Evolutionary conservation across 2,329 filamentous ascomycete species (phyloP).

Genomic region (Coniochaeta sp.): DNA sequence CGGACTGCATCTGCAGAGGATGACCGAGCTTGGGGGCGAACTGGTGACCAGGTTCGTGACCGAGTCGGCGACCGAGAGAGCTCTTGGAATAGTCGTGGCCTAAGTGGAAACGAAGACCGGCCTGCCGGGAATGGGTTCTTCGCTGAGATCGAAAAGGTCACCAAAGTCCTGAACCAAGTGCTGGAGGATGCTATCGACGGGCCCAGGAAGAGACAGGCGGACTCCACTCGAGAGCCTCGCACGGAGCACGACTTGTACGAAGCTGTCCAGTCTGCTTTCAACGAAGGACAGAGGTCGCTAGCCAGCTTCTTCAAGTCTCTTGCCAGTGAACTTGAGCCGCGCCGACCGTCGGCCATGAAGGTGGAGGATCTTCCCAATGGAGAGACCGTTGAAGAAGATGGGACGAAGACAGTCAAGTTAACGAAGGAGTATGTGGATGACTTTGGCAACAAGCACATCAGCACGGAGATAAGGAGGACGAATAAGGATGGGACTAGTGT

Average conservation of each 20-base stretch:
- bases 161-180: constrained; percentile 4
- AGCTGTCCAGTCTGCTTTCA: constrained; percentile 27
- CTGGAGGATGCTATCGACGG: neutral
- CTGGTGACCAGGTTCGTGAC: neutral
- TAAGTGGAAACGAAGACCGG: neutral
- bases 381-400: constrained; percentile 8
- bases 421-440: constrained; percentile 35
- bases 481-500: constrained; percentile 35
- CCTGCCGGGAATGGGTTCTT: constrained; percentile 1
- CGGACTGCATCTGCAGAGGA: neutral
- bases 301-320: constrained; percentile 31
- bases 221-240: constrained; percentile 6
- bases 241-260: constrained; percentile 36
- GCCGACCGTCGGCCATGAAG: neutral
- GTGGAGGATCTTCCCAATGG: neutral
- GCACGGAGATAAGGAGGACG: constrained; percentile 30
- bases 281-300: constrained; percentile 30
- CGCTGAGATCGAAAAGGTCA: constrained; percentile 2
- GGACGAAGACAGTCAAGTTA: constrained; percentile 26
- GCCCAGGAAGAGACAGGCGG: neutral
- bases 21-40: too few relatives aligned
- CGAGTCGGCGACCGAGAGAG: too few relatives aligned
- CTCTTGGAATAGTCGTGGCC: neutral
- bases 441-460: constrained; percentile 35
- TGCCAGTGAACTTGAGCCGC: constrained; percentile 7